Evolutionary conservation across 495 filamentous ascomycete genomes (phyloP).

Genomic region (Neurospora tetrasperma): DNA sequence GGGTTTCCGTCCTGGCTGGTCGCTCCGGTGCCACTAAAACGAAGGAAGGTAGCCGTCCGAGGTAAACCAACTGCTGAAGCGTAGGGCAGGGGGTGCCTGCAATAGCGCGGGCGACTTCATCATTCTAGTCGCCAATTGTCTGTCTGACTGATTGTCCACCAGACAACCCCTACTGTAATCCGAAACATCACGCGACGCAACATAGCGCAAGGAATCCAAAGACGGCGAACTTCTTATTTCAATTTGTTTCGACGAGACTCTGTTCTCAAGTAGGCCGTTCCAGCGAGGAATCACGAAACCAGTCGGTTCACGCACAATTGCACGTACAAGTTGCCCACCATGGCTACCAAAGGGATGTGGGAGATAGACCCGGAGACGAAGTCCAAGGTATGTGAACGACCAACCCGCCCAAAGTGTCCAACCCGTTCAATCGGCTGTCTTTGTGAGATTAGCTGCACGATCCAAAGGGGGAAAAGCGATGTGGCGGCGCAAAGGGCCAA

Average conservation of each 20-base stretch:
- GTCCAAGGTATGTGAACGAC: constrained; percentile 59
- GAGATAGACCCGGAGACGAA: constrained; percentile 95
- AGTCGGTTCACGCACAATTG: neutral
- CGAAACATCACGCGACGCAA: neutral
- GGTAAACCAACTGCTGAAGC: neutral
- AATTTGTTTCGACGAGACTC: neutral
- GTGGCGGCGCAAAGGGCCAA: neutral
- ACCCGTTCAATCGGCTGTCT: neutral
- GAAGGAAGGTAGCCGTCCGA: neutral
- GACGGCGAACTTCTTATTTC: neutral
- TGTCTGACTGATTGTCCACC: neutral
- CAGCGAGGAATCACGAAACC: neutral
- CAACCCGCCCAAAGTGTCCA: neutral
- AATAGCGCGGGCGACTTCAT: neutral
- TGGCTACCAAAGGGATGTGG: constrained; percentile 65
- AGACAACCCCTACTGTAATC: neutral
- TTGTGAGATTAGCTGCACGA: neutral
- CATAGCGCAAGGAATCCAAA: neutral
- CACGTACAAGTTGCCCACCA: constrained; percentile 12
- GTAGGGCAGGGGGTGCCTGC: neutral
- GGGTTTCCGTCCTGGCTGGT: neutral
- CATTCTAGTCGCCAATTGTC: neutral
- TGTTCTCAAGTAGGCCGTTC: neutral
- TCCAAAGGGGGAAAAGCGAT: neutral
- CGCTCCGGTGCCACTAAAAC: neutral